Evolutionary conservation across 192 early-diverging fungal genomes (phyloP).

Genomic region (Coemansia sp.): DNA sequence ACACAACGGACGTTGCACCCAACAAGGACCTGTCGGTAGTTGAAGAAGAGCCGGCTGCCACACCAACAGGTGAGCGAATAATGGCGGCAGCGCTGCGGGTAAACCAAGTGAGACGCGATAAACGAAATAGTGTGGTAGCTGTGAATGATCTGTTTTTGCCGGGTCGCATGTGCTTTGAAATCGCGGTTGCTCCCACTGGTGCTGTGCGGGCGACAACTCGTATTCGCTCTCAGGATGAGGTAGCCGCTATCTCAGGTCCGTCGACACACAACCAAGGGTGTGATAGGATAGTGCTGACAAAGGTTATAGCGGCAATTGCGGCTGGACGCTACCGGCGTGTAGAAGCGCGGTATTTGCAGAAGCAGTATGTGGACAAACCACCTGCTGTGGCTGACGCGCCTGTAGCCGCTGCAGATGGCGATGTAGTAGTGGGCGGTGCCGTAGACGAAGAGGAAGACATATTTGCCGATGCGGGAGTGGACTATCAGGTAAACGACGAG

Average conservation of each 20-base stretch:
- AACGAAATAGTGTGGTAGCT: constrained; percentile 39
- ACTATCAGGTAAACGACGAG: constrained; percentile 58
- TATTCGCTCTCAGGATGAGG: constrained; percentile 73
- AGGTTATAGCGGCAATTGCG: constrained; percentile 48
- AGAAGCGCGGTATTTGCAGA: neutral
- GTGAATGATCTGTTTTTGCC: constrained; percentile 72
- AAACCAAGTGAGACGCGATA: constrained; percentile 48
- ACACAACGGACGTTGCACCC: neutral
- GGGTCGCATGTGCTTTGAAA: constrained; percentile 75
- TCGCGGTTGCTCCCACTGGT: constrained; percentile 55
- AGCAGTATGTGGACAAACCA: neutral
- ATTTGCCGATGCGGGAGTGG: constrained; percentile 81
- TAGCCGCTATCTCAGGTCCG: constrained; percentile 12
- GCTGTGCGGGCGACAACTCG: constrained; percentile 68
- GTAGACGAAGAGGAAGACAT: constrained; percentile 67
- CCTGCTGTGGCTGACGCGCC: constrained; percentile 19
- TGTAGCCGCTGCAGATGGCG: constrained; percentile 1
- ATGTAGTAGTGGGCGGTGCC: neutral
- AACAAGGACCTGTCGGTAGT: neutral
- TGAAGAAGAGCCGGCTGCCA: neutral
- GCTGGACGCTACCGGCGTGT: constrained; percentile 27
- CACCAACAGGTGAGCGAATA: constrained; percentile 19
- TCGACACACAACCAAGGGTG: neutral
- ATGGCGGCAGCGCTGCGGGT: constrained; percentile 32
- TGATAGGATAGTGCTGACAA: constrained; percentile 23